A percentile compares a stretch with the other conserved stretches of the same genome.
phyloP scores from a whole-genome alignment of 2,329 filamentous ascomycete genomes.

The Thermoascus crustaceus region DNA sequence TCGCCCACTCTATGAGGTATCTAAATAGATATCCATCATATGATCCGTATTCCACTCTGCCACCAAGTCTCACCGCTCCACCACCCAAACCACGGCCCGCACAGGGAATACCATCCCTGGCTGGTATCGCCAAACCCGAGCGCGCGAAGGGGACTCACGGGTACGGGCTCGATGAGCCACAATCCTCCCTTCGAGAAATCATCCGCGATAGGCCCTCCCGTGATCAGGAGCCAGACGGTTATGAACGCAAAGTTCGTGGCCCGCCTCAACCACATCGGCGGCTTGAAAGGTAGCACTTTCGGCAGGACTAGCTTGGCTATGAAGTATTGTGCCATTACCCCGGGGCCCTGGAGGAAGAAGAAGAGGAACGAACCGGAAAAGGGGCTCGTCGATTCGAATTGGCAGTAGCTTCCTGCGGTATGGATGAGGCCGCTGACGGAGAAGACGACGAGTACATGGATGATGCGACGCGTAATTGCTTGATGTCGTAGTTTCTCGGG shows the following conservation, averaged over 20 bases:
- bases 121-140: conserved; percentile 55
- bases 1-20: no score
- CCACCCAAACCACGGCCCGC: conserved; percentile 47
- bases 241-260: conserved; percentile 55
- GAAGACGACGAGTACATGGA: conserved; percentile 25
- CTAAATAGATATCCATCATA: conserved; percentile 13
- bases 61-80: conserved; percentile 58
- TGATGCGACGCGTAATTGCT: conserved; percentile 12
- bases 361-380: conserved; percentile 52
- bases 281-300: conserved; percentile 15
- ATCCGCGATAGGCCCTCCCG: conserved; percentile 58
- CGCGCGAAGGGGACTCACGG: conserved; percentile 60
- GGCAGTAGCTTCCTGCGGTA: conserved; percentile 58
- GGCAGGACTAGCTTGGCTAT: conserved; percentile 31
- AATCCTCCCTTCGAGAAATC: conserved; percentile 67
- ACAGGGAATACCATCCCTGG: conserved; percentile 63
- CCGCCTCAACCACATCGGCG: conserved; percentile 43
- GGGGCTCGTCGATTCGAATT: conserved; percentile 53
- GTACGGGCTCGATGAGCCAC: conserved; percentile 77
- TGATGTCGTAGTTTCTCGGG: conserved; percentile 11
- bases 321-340: conserved; percentile 53
- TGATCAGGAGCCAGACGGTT: conserved; percentile 59
- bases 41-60: conserved; percentile 42
- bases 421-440: conserved; percentile 49
- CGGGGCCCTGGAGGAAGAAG: conserved; percentile 62